Evolutionary conservation across 2,329 filamentous ascomycete genomes (phyloP).

Genomic region (Fusarium sp.): DNA sequence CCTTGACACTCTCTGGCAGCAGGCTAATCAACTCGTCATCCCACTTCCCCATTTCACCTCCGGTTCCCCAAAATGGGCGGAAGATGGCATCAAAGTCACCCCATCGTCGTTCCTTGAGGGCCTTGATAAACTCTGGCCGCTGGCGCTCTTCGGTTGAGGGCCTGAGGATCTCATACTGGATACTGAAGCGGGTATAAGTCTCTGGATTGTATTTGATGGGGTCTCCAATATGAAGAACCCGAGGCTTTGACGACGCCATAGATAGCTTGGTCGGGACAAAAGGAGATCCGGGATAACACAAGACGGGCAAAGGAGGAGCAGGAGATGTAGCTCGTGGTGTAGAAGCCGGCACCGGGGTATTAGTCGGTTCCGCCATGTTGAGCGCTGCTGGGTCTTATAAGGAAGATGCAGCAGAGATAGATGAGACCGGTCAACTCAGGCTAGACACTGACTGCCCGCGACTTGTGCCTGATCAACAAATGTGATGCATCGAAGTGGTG

Average conservation of each 20-base stretch:
- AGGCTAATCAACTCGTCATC: conserved; percentile 67
- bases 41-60: conserved; percentile 74
- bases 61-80: conserved; percentile 71
- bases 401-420: background rate
- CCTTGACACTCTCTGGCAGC: conserved; percentile 65
- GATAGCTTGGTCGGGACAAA: conserved; percentile 44
- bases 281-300: conserved; percentile 40
- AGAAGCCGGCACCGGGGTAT: conserved; percentile 59
- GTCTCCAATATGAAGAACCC: conserved; percentile 82
- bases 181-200: conserved; percentile 57
- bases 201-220: conserved; percentile 61
- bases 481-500: conserved; percentile 20
- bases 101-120: conserved; percentile 63
- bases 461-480: conserved; percentile 17
- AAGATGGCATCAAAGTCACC: conserved; percentile 66
- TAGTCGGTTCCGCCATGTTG: conserved; percentile 60
- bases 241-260: conserved; percentile 51
- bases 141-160: conserved; percentile 62
- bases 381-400: conserved; percentile 7
- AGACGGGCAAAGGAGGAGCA: conserved; percentile 42
- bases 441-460: conserved; percentile 3
- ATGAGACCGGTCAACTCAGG: background rate
- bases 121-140: conserved; percentile 60
- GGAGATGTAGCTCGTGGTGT: conserved; percentile 59
- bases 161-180: conserved; percentile 62